Evolutionary conservation across 179 eudicot genomes (phyloP), one percentile per base, ranked within the genome.

Genomic region (Beta corolliflora): DNA sequence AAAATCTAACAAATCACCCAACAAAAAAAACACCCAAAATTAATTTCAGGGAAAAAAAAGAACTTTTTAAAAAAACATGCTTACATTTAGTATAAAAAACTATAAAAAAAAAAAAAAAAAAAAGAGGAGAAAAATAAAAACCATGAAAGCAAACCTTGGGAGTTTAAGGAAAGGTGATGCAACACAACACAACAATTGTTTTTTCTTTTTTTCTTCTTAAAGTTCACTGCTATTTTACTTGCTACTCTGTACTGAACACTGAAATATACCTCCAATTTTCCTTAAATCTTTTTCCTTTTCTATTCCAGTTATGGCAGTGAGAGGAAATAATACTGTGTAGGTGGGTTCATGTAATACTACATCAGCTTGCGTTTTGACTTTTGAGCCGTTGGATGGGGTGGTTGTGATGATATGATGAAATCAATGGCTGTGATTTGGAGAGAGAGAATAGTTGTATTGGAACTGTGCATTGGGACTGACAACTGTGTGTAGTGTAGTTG

Each of bases 1-100:
- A 73, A 79, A 88, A 88, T 86, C 91, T 84, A 83, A 52, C 81
- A 76, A 78, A 84, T 55, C 83, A 75, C 29, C 66, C 46, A 65
- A 45, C 70, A 64, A 61, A 63, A 16, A 50, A 14, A 2, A 36
- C 36, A 46, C 54, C 18, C 45, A 78, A 25, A 75, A 9, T 3
- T 7, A 48, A 59, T 71, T 2, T 8, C 44, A 65, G n/a, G 0
- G 15, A 46, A 15, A 48, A 61, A 63, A 16, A 50, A 14, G 0
- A 60, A 4, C 16, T 3, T 10, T n/a, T 23, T 56, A 16, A 10
- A 64, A 53, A 44, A 61, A 63, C 0, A 46, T 7, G n/a, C 19
- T 45, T 1, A n/a, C 4, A 15, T 7, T 15, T 36, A 3, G 7
- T 12, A 4, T 5, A 16, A 74, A 36, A 1, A 75, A 53, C 53